Base-by-base conservation (phyloP, 306 rosid genomes). In the Pueraria montana region DNA sequence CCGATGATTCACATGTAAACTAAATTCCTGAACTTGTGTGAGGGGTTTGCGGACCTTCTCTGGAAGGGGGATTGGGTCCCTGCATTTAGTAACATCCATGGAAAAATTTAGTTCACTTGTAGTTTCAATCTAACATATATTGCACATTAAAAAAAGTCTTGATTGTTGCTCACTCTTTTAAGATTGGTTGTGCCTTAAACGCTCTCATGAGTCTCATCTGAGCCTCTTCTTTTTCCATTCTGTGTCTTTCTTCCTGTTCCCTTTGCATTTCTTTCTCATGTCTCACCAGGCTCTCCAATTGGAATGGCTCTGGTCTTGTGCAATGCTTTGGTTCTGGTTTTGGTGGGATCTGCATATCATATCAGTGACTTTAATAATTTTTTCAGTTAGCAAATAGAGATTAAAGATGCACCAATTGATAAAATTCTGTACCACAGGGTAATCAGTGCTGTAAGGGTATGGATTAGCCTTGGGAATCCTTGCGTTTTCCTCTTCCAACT, bases 51-150 rank as follows among this genome's bases (percentile, higher is more conserved):
- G 97, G 68, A 85, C 91, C 87, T 90, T 96, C 87, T 90, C 94
- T n/a, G 97, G 94, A 79, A 96, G 86, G 64, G 98, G 97, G 83
- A 96, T 90, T 43, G 98, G 99, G 32, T 96, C 99, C 90, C 99
- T 94, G 93, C 79, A 63, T 65, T n/a, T 13, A 38, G 32, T 27
- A 42, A 79, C 69, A 80, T 72, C 26, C 80, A 81, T 27, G 16
- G 24, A 59, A 56, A 13, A 43, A 27, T 59, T 18, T 18, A 42
- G 49, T n/a, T 38, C 74, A 40, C 13, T 65, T 4, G 13, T 53
- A 21, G 74, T 24, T 43, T 58, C 48, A 45, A 66, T 66, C 55
- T 53, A 32, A 80, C 50, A 50, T n/a, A n/a, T n/a, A n/a, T 2
- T 30, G 34, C 34, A 30, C 32, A 1, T 40, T 6, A 14, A 66